Conservation (phyloP, 257 asterid genomes). For the Nicotiana sylvestris region DNA sequence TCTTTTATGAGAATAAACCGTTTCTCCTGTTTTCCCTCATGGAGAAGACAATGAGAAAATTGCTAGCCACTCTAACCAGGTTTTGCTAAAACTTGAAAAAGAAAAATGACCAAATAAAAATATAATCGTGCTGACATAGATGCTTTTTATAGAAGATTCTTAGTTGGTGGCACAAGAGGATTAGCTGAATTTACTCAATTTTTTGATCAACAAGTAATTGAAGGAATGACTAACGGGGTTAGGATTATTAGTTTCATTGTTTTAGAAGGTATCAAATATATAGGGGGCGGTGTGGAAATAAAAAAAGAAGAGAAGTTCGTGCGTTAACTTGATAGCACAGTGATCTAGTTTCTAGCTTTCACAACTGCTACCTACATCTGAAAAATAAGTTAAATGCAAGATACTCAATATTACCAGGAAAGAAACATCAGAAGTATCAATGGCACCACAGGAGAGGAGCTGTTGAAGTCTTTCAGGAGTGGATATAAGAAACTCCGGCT, state of each 20-base stretch:
- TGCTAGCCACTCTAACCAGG: neutral
- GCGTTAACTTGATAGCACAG: neutral
- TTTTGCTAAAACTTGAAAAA: neutral
- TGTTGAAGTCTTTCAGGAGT: constrained; percentile 74
- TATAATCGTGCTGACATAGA: too few species aligned
- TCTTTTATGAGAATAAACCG: neutral
- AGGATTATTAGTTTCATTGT: too few species aligned
- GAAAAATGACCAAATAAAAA: neutral
- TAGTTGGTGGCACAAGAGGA: too few species aligned
- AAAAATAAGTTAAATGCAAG: neutral
- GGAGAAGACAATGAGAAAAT: neutral
- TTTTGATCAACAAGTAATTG: too few species aligned
- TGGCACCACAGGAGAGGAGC: constrained; percentile 51
- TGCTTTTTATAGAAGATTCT: too few species aligned
- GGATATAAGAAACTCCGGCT: constrained; percentile 77
- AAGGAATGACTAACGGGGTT: too few species aligned
- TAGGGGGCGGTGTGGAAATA: neutral
- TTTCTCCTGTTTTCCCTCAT: neutral
- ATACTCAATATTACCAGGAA: constrained; percentile 43
- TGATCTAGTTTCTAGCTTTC: neutral
- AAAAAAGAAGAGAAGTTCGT: neutral
- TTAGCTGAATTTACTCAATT: too few species aligned
- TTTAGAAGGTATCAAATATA: too few species aligned
- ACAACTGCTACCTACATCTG: neutral
- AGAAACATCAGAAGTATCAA: constrained; percentile 59